These are phyloP conservation scores for Globisporangium acanthophoron DNA, from an alignment of 352 stramenopile genomes.

Conservation along the genomic window DNA sequence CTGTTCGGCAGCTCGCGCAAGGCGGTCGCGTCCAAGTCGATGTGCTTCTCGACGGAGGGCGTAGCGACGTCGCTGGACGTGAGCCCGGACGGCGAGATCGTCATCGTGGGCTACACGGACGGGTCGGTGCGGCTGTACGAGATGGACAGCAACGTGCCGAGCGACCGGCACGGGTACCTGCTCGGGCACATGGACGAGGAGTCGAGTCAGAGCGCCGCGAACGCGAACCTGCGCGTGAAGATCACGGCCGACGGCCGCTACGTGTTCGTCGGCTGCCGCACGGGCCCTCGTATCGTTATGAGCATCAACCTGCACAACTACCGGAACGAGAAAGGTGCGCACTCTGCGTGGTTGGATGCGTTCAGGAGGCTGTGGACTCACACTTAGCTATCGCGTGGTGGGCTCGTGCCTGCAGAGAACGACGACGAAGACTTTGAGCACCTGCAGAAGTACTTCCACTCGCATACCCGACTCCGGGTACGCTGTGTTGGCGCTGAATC, in stretches of 20 bases:
- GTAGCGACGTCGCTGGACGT: slow-evolving; percentile 73
- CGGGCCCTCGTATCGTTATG: slow-evolving; percentile 64
- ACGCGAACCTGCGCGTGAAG: slow-evolving; percentile 65
- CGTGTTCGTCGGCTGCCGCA: slow-evolving; percentile 77
- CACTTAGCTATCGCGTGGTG: background rate
- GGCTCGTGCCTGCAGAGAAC: slow-evolving; percentile 28
- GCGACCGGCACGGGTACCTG: slow-evolving; percentile 74
- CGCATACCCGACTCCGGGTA: slow-evolving; percentile 53
- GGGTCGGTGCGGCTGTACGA: slow-evolving; percentile 76
- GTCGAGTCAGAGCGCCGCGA: slow-evolving; percentile 40
- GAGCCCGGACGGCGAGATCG: slow-evolving; percentile 69
- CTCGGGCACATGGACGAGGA: slow-evolving; percentile 79
- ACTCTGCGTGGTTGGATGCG: too few species aligned
- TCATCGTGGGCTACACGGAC: slow-evolving; percentile 79
- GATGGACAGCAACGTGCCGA: slow-evolving; percentile 80
- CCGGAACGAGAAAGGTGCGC: slow-evolving; percentile 69
- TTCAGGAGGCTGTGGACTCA: background rate
- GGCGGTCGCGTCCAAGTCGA: slow-evolving; percentile 51
- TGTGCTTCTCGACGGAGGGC: slow-evolving; percentile 77
- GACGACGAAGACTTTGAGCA: slow-evolving; percentile 79
- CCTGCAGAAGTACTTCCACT: slow-evolving; percentile 71
- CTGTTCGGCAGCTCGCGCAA: slow-evolving; percentile 34
- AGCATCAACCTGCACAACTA: slow-evolving; percentile 81
- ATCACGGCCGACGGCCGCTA: slow-evolving; percentile 72
- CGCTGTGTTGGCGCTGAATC: slow-evolving; percentile 5